Evolutionary conservation across 2,329 filamentous ascomycete species (phyloP), one percentile per base, ranked within the genome.

Genomic region (Penicillium olsonii): DNA sequence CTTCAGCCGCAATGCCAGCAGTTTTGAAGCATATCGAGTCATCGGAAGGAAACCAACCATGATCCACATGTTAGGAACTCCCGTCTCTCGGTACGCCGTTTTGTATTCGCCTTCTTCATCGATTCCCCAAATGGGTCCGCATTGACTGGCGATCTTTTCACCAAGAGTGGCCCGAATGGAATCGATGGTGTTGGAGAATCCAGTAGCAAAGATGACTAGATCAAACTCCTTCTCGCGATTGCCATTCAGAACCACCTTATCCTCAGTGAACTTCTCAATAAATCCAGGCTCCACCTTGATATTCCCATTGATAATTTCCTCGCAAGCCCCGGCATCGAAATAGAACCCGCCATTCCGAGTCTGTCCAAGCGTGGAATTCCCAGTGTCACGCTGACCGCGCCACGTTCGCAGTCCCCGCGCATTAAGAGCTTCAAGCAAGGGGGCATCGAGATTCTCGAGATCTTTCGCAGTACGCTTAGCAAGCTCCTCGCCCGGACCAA

Each of bases 61-160:
- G 44, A 72, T 61, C 70, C 70, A 73, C 24, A 73, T 56, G 24
- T 67, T 66, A 3, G 60, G 61, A 15, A 70, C 68, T 2, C 69
- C 70, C 3, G 57, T 71, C 49, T 66, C 54, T 43, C 62, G 49
- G 47, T 61, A 72, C 2, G 63, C 68, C 1, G 62, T 63, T 43
- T 56, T 61, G 19, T 55, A 57, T 42, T 65, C 62, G n/a, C 62
- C 62, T 29, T 65, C 62, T 40, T 65, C 61, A 45, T 65, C 60
- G 40, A 64, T 59, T 20, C 63, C 63, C 63, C 63, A 65, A 27
- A 64, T 59, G 9, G 57, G 56, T 9, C 55, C 54, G 31, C 57
- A 62, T 38, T 56, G 34, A 37, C 38, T 48, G 15, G 62, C 61
- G 27, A 64, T 54, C 19, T 57, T 49, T 11, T 64, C 59, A 6